These are phyloP conservation scores for Xylaria sp. DNA, from an alignment of 2,329 filamentous ascomycete species.

Conservation along the genomic window DNA sequence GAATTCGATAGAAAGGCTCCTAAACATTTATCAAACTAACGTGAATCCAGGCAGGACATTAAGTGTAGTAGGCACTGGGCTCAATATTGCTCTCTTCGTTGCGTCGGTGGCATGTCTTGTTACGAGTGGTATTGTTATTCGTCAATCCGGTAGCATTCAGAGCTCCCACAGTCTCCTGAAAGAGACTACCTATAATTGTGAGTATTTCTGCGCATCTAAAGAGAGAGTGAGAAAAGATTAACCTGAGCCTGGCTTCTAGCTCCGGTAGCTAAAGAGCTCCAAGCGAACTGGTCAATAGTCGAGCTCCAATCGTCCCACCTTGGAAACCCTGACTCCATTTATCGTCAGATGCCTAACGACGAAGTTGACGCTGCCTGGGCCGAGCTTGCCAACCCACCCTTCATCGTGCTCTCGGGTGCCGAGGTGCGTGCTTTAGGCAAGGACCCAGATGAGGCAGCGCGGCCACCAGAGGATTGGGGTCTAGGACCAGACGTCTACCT, in stretches of 20 bases:
- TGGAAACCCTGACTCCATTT: not conserved
- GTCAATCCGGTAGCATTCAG: not conserved
- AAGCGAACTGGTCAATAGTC: not conserved
- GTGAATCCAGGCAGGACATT: not conserved
- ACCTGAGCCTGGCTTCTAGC: not conserved
- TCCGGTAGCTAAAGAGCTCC: not conserved
- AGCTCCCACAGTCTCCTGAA: not conserved
- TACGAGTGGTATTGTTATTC: not conserved
- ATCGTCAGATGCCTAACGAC: not conserved
- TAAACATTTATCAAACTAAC: not conserved
- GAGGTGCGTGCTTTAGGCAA: conserved; percentile 1
- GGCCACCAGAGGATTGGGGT: conserved; percentile 7
- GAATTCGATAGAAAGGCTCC: not conserved
- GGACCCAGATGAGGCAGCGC: not conserved
- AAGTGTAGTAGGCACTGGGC: not conserved
- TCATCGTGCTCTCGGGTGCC: not conserved
- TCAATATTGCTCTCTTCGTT: conserved; percentile 3
- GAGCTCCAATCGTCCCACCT: not conserved
- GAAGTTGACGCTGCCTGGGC: not conserved
- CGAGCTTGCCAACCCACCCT: not conserved
- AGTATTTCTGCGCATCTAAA: not conserved
- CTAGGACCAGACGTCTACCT: conserved; percentile 6
- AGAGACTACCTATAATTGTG: not conserved
- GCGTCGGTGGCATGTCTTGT: conserved; percentile 1
- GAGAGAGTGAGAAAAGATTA: not conserved